Evolutionary conservation across 768 basidiomycete species (phyloP).

Genomic region (Leccinum longicurvipes): DNA sequence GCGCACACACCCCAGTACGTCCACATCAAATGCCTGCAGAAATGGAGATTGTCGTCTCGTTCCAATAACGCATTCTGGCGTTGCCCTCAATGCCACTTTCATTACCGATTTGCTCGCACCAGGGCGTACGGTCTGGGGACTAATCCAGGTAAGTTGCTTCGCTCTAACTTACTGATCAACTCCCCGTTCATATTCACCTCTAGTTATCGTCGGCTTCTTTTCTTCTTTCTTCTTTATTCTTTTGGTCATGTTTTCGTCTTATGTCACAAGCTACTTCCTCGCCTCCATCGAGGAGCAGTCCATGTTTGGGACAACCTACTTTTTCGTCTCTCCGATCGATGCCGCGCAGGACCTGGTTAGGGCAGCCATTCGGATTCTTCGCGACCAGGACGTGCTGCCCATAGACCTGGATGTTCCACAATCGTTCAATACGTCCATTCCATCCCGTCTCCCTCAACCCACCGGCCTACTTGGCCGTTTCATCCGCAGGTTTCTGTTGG

Average conservation of each 20-base stretch:
- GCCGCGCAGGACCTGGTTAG: constrained; percentile 59
- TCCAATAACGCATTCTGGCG: constrained; percentile 71
- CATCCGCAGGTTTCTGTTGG: constrained; percentile 69
- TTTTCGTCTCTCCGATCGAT: constrained; percentile 51
- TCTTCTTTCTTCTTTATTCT: constrained; percentile 61
- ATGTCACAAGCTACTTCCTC: constrained; percentile 65
- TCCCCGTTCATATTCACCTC: constrained; percentile 11
- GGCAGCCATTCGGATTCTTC: constrained; percentile 59
- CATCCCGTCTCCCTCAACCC: constrained; percentile 28
- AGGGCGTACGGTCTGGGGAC: constrained; percentile 67
- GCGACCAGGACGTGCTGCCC: constrained; percentile 48
- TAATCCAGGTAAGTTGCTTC: constrained; percentile 56
- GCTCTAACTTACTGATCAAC: constrained; percentile 1
- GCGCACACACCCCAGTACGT: constrained; percentile 52
- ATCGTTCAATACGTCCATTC: constrained; percentile 17
- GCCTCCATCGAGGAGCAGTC: constrained; percentile 55
- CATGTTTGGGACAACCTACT: constrained; percentile 34
- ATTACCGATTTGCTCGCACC: constrained; percentile 74
- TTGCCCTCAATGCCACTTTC: constrained; percentile 78
- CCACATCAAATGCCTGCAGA: constrained; percentile 74
- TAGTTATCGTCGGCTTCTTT: constrained; percentile 63
- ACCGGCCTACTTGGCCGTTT: constrained; percentile 53
- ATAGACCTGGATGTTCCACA: constrained; percentile 20
- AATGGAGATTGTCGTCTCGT: constrained; percentile 63
- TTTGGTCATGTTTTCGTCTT: constrained; percentile 67